These are phyloP conservation scores for Pyrenochaeta sp. DNA, from an alignment of 2,329 filamentous ascomycete genomes.

Conservation along the genomic window DNA sequence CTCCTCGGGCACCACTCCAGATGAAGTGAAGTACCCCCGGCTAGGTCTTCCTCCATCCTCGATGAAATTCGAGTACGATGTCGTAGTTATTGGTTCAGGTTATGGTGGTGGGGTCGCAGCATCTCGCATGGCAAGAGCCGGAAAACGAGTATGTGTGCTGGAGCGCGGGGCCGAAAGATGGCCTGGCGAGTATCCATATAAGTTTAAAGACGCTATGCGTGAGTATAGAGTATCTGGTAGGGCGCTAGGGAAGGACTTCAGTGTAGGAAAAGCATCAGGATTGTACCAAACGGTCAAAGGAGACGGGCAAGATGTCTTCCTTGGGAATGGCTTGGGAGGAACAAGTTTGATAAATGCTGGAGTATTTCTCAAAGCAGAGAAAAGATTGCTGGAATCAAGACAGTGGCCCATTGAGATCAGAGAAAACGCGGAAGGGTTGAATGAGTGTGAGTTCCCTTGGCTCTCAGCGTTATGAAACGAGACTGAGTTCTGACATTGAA, in stretches of 20 bases:
- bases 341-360: constrained; percentile 17
- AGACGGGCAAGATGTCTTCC: constrained; percentile 69
- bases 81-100: constrained; percentile 73
- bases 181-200: constrained; percentile 70
- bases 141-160: constrained; percentile 69
- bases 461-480: too few species aligned
- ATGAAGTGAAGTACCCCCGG: too few species aligned
- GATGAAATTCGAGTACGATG: constrained; percentile 73
- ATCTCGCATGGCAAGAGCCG: constrained; percentile 69
- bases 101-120: constrained; percentile 74
- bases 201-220: constrained; percentile 55
- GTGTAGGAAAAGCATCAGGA: constrained; percentile 64
- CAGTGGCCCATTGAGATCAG: constrained; percentile 69
- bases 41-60: too few species aligned
- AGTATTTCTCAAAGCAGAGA: constrained; percentile 66
- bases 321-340: constrained; percentile 61
- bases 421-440: constrained; percentile 53
- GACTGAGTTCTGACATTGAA: constrained; percentile 1
- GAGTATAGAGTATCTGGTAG: constrained; percentile 66
- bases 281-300: constrained; percentile 71
- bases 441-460: constrained; percentile 42
- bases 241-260: constrained; percentile 55
- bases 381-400: constrained; percentile 61
- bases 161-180: constrained; percentile 72
- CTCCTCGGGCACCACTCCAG: too few species aligned